Evolutionary conservation across 768 basidiomycete species (phyloP).

Genomic region (Naematelia encephala): DNA sequence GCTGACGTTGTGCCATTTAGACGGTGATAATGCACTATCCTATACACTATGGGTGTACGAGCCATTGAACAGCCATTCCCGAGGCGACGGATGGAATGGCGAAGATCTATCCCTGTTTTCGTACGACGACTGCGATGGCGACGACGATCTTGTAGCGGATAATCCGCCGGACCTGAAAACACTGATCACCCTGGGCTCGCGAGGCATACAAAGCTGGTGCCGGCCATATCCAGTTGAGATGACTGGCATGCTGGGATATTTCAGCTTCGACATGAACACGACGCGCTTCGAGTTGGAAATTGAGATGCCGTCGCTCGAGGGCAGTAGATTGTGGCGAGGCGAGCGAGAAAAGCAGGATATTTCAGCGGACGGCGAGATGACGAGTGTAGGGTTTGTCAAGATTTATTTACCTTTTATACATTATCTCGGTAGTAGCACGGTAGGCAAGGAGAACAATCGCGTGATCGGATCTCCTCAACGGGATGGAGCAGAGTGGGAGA

Average conservation of each 20-base stretch:
- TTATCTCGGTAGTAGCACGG: constrained; percentile 74
- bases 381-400: constrained; percentile 59
- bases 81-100: constrained; percentile 79
- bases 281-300: constrained; percentile 69
- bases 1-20: constrained; percentile 69
- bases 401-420: constrained; percentile 88
- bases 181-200: constrained; percentile 58
- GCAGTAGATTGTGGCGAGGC: constrained; percentile 20
- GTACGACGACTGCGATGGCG: constrained; percentile 32
- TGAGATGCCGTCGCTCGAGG: constrained; percentile 52
- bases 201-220: constrained; percentile 79
- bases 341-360: not conserved
- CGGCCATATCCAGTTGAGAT: constrained; percentile 76
- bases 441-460: constrained; percentile 22
- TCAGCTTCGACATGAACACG: constrained; percentile 72
- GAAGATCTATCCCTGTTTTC: constrained; percentile 48
- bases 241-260: constrained; percentile 65
- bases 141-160: constrained; percentile 25
- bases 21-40: constrained; percentile 70
- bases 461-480: constrained; percentile 17
- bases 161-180: constrained; percentile 26
- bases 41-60: constrained; percentile 90
- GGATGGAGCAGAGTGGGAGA: constrained; percentile 20
- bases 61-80: constrained; percentile 62
- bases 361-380: constrained; percentile 13